Evolutionary conservation across 2,329 filamentous ascomycete genomes (phyloP).

Genomic region (Dothistroma septosporum): DNA sequence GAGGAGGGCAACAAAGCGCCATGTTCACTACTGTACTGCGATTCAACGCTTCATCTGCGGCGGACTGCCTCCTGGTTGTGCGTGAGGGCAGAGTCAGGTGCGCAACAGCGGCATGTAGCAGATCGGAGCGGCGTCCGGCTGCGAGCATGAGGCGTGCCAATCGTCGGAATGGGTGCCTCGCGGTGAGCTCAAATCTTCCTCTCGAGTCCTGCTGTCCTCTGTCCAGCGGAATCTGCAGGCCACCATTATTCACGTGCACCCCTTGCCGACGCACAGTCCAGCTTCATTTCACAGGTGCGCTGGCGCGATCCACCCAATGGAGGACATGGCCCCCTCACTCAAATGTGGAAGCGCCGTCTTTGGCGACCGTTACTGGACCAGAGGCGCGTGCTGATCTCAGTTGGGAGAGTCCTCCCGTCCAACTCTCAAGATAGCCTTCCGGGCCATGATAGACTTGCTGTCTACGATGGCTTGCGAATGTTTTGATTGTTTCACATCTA

Average conservation of each 20-base stretch:
- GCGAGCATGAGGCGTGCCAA: neutral
- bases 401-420: constrained; percentile 13
- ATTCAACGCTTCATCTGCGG: neutral
- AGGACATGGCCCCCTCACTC: constrained; percentile 7
- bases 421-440: constrained; percentile 11
- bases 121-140: too few relatives aligned
- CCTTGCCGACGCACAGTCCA: constrained; percentile 24
- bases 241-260: constrained; percentile 15
- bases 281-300: constrained; percentile 27
- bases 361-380: constrained; percentile 9
- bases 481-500: constrained; percentile 17
- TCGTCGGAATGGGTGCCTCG: too few relatives aligned
- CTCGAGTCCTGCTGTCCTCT: constrained; percentile 9
- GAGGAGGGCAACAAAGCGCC: neutral
- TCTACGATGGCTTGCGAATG: constrained; percentile 11
- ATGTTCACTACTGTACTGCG: neutral
- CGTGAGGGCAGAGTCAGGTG: too few relatives aligned
- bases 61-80: too few relatives aligned
- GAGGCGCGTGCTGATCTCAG: constrained; percentile 10
- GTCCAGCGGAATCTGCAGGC: constrained; percentile 8
- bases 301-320: constrained; percentile 23
- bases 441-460: constrained; percentile 8
- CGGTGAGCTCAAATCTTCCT: too few relatives aligned
- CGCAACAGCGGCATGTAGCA: too few relatives aligned
- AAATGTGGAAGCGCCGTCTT: constrained; percentile 15